These are phyloP conservation scores for Abortiporus biennis DNA, from an alignment of 1,284 basidiomycete genomes.

Conservation along the genomic window DNA sequence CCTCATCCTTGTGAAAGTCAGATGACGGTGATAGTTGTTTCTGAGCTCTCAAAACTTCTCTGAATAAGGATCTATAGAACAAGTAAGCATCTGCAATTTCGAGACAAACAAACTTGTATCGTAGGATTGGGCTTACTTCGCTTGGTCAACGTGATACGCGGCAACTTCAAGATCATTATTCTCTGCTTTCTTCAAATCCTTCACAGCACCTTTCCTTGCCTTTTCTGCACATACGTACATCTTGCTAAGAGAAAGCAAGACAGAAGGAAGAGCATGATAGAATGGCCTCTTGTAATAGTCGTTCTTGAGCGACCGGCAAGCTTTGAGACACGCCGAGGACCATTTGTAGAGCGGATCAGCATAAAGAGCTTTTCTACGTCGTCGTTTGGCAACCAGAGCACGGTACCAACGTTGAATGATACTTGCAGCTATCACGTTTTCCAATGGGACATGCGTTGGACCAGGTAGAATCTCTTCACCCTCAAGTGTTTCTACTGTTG, in stretches of 20 bases:
- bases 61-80: conserved; percentile 12
- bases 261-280: conserved; percentile 43
- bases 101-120: neutral
- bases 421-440: conserved; percentile 23
- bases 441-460: conserved; percentile 9
- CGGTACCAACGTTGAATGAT: conserved; percentile 27
- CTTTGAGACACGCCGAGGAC: conserved; percentile 23
- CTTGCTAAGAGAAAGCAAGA: conserved; percentile 38
- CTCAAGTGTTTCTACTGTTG: no score
- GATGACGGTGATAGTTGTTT: conserved; percentile 14
- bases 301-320: conserved; percentile 20
- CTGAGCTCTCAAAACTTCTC: conserved; percentile 13
- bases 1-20: conserved; percentile 15
- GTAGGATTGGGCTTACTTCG: conserved; percentile 13
- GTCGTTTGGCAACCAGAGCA: conserved; percentile 16
- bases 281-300: conserved; percentile 31
- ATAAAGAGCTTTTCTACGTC: conserved; percentile 13
- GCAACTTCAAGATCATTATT: conserved; percentile 30
- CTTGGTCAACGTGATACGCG: conserved; percentile 21
- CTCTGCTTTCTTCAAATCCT: conserved; percentile 21
- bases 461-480: no score
- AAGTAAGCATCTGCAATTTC: neutral
- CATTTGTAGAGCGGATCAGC: conserved; percentile 6
- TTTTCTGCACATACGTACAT: conserved; percentile 22
- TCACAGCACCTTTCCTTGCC: conserved; percentile 29